These are phyloP conservation scores for Mrakia hoshinonis DNA, from an alignment of 768 basidiomycete genomes.

Conservation along the genomic window DNA sequence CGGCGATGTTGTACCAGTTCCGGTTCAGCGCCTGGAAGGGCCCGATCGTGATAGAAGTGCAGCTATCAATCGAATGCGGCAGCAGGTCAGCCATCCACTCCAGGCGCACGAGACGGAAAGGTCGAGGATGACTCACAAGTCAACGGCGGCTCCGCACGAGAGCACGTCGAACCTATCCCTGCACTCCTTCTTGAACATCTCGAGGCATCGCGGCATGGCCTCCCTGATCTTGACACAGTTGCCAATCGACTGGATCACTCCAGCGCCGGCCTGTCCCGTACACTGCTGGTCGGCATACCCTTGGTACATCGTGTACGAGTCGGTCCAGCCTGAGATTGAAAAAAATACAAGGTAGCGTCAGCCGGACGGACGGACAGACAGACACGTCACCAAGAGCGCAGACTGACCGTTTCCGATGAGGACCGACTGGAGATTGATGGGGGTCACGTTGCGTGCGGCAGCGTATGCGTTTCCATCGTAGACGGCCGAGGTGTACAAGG, in stretches of 20 bases:
- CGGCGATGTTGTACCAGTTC: conserved; percentile 21
- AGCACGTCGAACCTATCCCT: conserved; percentile 12
- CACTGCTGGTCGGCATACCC: conserved; percentile 21
- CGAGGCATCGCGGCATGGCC: conserved; percentile 58
- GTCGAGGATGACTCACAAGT: neutral
- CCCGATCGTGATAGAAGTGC: neutral
- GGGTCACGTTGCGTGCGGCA: conserved; percentile 35
- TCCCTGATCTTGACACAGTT: conserved; percentile 50
- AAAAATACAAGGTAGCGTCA: neutral
- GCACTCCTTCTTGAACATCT: conserved; percentile 44
- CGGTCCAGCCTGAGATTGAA: neutral
- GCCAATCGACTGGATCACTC: conserved; percentile 13
- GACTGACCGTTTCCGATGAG: conserved; percentile 55
- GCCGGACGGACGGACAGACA: no score
- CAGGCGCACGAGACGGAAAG: conserved; percentile 27
- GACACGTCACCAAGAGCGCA: neutral
- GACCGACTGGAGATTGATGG: conserved; percentile 59
- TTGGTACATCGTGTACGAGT: conserved; percentile 12
- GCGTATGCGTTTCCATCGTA: conserved; percentile 60
- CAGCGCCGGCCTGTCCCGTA: conserved; percentile 2
- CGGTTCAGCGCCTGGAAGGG: neutral
- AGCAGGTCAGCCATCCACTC: conserved; percentile 44
- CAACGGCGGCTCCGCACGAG: neutral
- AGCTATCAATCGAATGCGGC: neutral
- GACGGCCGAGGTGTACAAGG: conserved; percentile 60